Evolutionary conservation across 2,329 filamentous ascomycete species (phyloP).

Genomic region (Cryoendolithus antarcticus): DNA sequence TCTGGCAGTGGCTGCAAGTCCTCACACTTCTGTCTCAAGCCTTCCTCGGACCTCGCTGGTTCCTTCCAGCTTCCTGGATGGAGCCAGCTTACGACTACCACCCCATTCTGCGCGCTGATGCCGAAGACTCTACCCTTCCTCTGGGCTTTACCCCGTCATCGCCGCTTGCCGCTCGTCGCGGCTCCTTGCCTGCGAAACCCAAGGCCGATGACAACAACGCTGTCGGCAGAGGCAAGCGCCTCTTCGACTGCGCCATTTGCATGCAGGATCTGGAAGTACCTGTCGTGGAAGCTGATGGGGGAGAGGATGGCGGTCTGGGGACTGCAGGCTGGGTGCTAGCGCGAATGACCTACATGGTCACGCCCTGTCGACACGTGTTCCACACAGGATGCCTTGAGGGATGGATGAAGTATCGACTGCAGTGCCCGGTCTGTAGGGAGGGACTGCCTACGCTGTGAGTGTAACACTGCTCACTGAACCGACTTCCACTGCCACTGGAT

Average conservation of each 20-base stretch:
- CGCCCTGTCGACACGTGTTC: conserved; percentile 91
- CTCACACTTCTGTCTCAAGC: conserved; percentile 69
- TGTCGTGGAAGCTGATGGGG: conserved; percentile 45
- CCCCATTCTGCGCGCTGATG: conserved; percentile 72
- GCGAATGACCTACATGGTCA: conserved; percentile 86
- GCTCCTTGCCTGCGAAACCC: conserved; percentile 12
- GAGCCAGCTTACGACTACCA: conserved; percentile 86
- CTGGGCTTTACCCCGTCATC: conserved; percentile 43
- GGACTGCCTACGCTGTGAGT: conserved; percentile 67
- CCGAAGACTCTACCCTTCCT: conserved; percentile 63
- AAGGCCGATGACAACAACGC: conserved; percentile 8
- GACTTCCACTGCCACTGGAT: conserved; percentile 27
- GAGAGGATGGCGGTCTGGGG: conserved; percentile 32
- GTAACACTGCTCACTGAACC: too few relatives aligned
- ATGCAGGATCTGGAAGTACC: conserved; percentile 84
- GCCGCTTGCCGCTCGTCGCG: conserved; percentile 14
- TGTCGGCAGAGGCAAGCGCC: conserved; percentile 33
- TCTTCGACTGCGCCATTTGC: conserved; percentile 94
- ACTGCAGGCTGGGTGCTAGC: conserved; percentile 53
- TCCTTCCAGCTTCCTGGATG: conserved; percentile 56
- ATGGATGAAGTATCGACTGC: conserved; percentile 86
- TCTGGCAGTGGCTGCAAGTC: conserved; percentile 82
- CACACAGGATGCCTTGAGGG: conserved; percentile 84
- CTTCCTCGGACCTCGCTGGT: conserved; percentile 77
- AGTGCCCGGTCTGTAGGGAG: conserved; percentile 92